Conservation (phyloP, 495 filamentous ascomycete genomes). For the Annulohypoxylon moriforme region DNA sequence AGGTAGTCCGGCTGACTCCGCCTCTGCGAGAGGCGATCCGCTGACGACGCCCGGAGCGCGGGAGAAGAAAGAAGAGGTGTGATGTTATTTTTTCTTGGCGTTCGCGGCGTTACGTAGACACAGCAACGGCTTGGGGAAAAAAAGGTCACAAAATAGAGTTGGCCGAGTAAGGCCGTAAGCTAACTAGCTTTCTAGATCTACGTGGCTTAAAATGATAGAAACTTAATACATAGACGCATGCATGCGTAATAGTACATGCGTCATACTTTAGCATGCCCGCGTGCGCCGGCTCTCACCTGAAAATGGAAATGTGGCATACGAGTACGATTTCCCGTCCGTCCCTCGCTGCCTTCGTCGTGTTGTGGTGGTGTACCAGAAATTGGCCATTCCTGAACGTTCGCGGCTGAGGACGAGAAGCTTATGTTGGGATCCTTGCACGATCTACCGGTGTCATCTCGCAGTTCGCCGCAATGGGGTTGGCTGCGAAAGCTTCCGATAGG, state of each 20-base stretch:
- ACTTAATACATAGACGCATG: neutral
- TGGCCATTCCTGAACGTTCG: neutral
- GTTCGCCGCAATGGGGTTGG: neutral
- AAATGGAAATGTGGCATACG: constrained; percentile 7
- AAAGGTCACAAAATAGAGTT: constrained; percentile 29
- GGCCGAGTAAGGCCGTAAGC: neutral
- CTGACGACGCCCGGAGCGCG: constrained; percentile 35
- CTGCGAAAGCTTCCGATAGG: constrained; percentile 4
- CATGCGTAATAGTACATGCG: neutral
- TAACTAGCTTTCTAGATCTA: constrained; percentile 10
- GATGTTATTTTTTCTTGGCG: constrained; percentile 22
- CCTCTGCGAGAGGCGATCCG: constrained; percentile 4
- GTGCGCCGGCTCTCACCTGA: constrained; percentile 7
- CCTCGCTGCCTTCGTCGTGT: neutral
- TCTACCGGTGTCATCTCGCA: constrained; percentile 19
- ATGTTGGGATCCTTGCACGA: constrained; percentile 16
- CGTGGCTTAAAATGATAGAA: constrained; percentile 25
- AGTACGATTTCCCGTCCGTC: neutral
- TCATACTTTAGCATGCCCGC: neutral
- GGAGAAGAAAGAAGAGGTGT: constrained; percentile 40
- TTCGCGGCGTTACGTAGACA: constrained; percentile 30
- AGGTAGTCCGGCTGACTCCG: constrained; percentile 10
- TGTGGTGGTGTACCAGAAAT: neutral
- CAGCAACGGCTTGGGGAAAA: neutral
- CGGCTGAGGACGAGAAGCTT: constrained; percentile 3